These are phyloP conservation scores for Xylariaceae sp. DNA, from an alignment of 2,329 filamentous ascomycete genomes.

Conservation along the genomic window DNA sequence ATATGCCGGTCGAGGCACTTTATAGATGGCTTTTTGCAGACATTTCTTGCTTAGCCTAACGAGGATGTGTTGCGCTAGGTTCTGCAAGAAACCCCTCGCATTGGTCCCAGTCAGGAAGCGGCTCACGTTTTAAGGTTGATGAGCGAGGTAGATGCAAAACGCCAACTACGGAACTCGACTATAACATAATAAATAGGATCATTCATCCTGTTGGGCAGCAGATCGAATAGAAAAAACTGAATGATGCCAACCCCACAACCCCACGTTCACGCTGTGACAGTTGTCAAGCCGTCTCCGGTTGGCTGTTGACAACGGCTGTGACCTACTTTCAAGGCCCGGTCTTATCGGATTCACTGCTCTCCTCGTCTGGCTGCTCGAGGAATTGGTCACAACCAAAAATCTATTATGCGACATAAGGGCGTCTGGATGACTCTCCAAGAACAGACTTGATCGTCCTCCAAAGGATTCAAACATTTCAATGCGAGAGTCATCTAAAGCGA, in stretches of 20 bases:
- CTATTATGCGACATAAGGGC: too few relatives aligned
- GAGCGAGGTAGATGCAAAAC: neutral
- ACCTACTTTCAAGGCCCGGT: conserved; percentile 17
- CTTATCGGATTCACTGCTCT: neutral
- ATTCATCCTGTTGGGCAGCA: neutral
- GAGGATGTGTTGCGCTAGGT: too few relatives aligned
- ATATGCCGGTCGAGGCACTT: too few relatives aligned
- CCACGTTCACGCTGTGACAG: conserved; percentile 25
- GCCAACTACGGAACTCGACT: neutral
- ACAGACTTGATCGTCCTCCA: too few relatives aligned
- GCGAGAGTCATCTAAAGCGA: too few relatives aligned
- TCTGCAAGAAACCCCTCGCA: neutral
- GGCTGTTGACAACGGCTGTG: conserved; percentile 14
- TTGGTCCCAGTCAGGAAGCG: neutral
- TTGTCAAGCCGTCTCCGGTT: conserved; percentile 25
- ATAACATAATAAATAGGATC: neutral
- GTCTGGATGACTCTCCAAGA: too few relatives aligned
- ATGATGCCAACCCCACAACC: conserved; percentile 24
- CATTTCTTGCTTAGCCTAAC: too few relatives aligned
- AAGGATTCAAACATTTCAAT: too few relatives aligned
- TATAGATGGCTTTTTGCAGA: too few relatives aligned
- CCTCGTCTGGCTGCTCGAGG: neutral
- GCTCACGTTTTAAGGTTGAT: neutral
- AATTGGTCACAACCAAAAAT: neutral
- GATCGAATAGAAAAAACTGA: conserved; percentile 2